Evolutionary conservation across 2,329 filamentous ascomycete genomes (phyloP), one percentile per base, ranked within the genome.

Genomic region (Westerdykella aurantiaca): DNA sequence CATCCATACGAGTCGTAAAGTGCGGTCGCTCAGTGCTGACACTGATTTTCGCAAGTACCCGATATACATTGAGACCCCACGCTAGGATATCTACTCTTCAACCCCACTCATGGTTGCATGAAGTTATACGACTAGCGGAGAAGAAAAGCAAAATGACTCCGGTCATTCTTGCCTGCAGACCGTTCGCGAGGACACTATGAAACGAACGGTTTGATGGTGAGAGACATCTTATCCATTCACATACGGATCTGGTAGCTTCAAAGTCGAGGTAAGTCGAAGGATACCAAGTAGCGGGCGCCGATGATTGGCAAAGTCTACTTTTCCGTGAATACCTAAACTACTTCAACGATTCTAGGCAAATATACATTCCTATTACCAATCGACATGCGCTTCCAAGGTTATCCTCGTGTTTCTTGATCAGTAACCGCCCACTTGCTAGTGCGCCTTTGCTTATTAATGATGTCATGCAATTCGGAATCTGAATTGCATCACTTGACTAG

Each of bases 71-170:
- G 7, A 9, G 9, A 29, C 46, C 37, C 45, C 51, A 57, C 86
- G 87, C 87, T 82, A 85, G 78, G 73, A 80, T 88, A 95, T 95
- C 88, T 85, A 86, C 87, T 83, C 82, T 81, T 83, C 77, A 80
- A 83, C 81, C 85, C 72, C 60, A 62, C 52, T 50, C 59, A 84
- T 88, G 86, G 83, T 81, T 85, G 78, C 57, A 58, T 81, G 81
- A 81, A 88, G 88, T 84, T 95, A 95, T 82, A 95, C 86, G 82
- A 81, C 79, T 90, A 80, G 88, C 88, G 86, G 77, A 95, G 77
- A 95, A 70, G 60, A 77, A 93, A 71, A 66, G 58, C 18, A 21
- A 68, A 57, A 64, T 74, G 78, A 72, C 79, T 71, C 52, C 58
- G 42, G 63, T 73, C 70, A 70, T 69, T 77, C 85, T 89, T 75